A percentile compares a stretch with the other conserved stretches of the same genome.
Conservation (phyloP, 257 asterid genomes). For the Verbascum thapsus region DNA sequence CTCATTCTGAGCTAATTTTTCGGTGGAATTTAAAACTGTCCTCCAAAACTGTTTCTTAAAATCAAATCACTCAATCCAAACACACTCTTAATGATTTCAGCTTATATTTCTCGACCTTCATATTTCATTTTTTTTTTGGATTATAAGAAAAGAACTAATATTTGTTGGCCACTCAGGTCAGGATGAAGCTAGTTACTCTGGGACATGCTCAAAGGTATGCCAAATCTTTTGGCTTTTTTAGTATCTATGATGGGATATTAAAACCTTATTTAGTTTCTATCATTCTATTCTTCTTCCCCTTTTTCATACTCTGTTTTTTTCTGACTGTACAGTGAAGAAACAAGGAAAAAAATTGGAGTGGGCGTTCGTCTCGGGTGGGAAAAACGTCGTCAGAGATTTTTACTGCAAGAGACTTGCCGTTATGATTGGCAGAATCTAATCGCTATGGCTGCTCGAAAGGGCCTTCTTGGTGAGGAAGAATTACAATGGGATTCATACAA, state of each 20-base stretch:
- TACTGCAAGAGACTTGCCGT: conserved; percentile 80
- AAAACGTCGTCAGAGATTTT: conserved; percentile 66
- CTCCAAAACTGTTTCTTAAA: too few relatives aligned
- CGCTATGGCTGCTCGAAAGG: conserved; percentile 67
- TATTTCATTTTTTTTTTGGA: conserved; percentile 14
- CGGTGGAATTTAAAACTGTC: too few relatives aligned
- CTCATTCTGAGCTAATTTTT: too few relatives aligned
- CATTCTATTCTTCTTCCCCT: not conserved
- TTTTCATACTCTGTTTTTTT: conserved; percentile 2
- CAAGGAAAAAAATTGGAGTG: conserved; percentile 71
- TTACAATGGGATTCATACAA: conserved; percentile 80
- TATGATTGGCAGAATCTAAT: conserved; percentile 81
- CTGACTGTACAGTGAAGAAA: conserved; percentile 60
- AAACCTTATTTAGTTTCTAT: not conserved
- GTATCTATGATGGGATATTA: not conserved
- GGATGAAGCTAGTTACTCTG: conserved; percentile 72
- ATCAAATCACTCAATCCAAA: too few relatives aligned
- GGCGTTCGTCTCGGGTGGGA: conserved; percentile 94
- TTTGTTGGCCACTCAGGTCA: conserved; percentile 59
- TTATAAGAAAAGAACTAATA: conserved; percentile 24
- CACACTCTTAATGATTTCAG: conserved; percentile 9
- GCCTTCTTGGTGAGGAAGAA: conserved; percentile 73
- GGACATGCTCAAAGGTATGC: conserved; percentile 91
- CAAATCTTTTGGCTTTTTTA: not conserved
- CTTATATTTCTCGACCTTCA: conserved; percentile 10